Evolutionary conservation across 202 grass and related monocot genomes (phyloP).

Genomic region (Setaria viridis): DNA sequence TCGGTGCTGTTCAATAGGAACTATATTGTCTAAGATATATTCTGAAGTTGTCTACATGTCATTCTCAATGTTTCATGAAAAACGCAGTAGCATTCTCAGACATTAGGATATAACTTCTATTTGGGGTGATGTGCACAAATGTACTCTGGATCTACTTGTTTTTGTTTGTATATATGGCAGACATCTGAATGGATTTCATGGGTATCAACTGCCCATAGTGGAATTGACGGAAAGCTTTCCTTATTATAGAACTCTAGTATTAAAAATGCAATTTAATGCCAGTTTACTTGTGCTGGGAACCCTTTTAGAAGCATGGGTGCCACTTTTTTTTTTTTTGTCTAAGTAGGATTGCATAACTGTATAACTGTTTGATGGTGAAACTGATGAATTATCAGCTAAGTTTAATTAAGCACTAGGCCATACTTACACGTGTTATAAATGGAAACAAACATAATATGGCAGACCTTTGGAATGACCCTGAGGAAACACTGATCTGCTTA

Average conservation of each 20-base stretch:
- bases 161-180: not conserved
- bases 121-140: not conserved
- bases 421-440: not conserved
- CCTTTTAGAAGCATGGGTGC: not conserved
- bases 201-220: not conserved
- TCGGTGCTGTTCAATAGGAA: not conserved
- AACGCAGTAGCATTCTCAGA: not conserved
- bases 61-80: not conserved
- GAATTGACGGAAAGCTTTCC: not conserved
- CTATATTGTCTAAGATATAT: not conserved
- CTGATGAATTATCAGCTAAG: not conserved
- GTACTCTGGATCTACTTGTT: not conserved
- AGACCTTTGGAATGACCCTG: too few species aligned
- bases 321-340: not conserved
- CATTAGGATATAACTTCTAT: slow-evolving; percentile 8
- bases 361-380: not conserved
- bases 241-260: not conserved
- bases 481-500: not conserved
- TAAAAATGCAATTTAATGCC: not conserved
- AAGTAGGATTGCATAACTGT: not conserved
- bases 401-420: not conserved
- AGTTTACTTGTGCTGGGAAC: not conserved
- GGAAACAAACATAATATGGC: not conserved
- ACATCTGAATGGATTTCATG: not conserved
- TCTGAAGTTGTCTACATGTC: not conserved